phyloP scores from a whole-genome alignment of 23 red algal genomes.

The Gracilaria domingensis region DNA sequence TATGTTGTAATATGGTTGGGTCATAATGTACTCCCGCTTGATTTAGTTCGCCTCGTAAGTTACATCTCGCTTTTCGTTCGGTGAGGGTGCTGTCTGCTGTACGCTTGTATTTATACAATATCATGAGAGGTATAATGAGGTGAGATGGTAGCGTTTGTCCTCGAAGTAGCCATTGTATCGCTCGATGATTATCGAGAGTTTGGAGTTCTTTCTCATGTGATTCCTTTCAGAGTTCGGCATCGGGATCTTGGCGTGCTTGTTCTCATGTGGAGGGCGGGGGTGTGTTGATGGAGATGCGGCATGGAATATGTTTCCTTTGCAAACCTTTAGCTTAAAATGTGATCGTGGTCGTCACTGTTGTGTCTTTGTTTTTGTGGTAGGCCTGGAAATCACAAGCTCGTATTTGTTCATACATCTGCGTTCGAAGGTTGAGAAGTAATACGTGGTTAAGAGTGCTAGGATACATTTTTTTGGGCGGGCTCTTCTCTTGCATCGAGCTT shows the following conservation, averaged over 20 bases:
- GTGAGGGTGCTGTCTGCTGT: not conserved
- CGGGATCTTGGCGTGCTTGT: not conserved
- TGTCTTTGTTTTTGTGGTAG: constrained; percentile 2
- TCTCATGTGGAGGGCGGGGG: not conserved
- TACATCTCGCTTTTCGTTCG: constrained; percentile 14
- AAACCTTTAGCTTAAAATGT: not conserved
- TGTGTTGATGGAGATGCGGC: not conserved
- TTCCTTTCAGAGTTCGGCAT: not conserved
- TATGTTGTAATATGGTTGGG: constrained; percentile 17
- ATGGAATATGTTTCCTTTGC: not conserved
- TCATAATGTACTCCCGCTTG: constrained; percentile 21
- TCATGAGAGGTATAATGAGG: not conserved
- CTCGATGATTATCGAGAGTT: not conserved
- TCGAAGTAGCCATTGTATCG: not conserved
- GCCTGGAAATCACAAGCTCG: not conserved
- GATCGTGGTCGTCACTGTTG: not conserved
- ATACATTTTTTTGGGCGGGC: not conserved
- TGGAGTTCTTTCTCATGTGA: not conserved
- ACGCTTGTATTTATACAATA: constrained; percentile 5
- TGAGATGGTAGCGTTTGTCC: not conserved
- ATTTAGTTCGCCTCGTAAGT: constrained; percentile 19
- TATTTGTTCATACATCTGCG: not conserved
- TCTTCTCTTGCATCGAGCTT: not conserved
- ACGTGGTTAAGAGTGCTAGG: not conserved
- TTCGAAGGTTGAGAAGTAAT: not conserved